A percentile compares a stretch with the other conserved stretches of the same genome.
These are phyloP conservation scores for Micromonas pusilla DNA, from an alignment of 139 green algal genomes.

Conservation along the genomic window DNA sequence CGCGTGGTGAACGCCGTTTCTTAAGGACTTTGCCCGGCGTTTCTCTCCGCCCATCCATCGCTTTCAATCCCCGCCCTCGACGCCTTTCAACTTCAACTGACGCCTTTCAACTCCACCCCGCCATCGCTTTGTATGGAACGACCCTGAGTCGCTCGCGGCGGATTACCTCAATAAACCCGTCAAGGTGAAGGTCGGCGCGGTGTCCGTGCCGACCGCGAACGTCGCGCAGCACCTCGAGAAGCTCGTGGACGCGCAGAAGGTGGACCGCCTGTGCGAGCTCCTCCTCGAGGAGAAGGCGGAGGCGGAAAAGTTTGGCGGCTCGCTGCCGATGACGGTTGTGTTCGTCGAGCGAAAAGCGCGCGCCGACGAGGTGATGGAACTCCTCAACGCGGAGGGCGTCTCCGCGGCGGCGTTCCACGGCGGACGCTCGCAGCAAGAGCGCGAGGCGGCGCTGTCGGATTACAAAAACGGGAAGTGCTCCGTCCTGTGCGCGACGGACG, in stretches of 20 bases:
- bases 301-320: constrained; percentile 32
- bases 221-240: constrained; percentile 69
- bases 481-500: constrained; percentile 53
- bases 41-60: too few species aligned
- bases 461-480: constrained; percentile 53
- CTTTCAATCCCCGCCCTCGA: too few species aligned
- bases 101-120: too few species aligned
- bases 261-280: constrained; percentile 51
- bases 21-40: too few species aligned
- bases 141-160: constrained; percentile 64
- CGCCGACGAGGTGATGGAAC: constrained; percentile 67
- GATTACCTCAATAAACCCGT: constrained; percentile 53
- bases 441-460: constrained; percentile 61
- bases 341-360: constrained; percentile 79
- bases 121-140: too few species aligned
- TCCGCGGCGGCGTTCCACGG: constrained; percentile 65
- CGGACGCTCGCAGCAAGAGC: constrained; percentile 60
- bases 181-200: constrained; percentile 55
- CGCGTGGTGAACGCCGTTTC: too few species aligned
- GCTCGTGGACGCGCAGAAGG: constrained; percentile 55
- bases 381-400: constrained; percentile 56
- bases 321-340: constrained; percentile 72
- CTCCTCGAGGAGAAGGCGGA: constrained; percentile 51
- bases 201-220: constrained; percentile 67
- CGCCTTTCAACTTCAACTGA: too few species aligned